Percentiles rank a stretch among this genome's conserved stretches.
phyloP scores from a whole-genome alignment of 352 stramenopile species.

The Globisporangium takayamanum region DNA sequence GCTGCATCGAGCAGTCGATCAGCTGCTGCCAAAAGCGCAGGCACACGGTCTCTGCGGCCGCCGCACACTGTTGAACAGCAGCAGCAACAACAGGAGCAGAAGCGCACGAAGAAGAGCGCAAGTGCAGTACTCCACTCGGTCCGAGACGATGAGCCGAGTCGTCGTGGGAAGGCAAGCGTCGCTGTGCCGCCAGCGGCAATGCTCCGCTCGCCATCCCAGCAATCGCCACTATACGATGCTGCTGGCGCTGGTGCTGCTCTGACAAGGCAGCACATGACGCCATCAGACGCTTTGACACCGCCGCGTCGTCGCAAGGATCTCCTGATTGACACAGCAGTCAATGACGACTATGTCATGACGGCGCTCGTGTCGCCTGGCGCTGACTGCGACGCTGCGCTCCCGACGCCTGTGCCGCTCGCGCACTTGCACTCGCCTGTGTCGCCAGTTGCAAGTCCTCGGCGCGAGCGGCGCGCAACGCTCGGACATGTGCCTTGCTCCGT shows the following conservation, averaged over 20 bases:
- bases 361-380: constrained; percentile 17
- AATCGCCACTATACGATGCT: not conserved
- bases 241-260: not conserved
- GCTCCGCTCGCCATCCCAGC: not conserved
- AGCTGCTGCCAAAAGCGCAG: not conserved
- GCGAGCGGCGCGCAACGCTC: constrained; percentile 2
- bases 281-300: no score
- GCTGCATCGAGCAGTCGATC: not conserved
- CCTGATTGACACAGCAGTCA: not conserved
- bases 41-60: constrained; percentile 7
- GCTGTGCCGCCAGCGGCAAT: not conserved
- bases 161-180: not conserved
- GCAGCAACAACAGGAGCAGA: constrained; percentile 4
- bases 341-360: constrained; percentile 10
- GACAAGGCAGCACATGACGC: no score
- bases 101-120: constrained; percentile 9
- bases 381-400: constrained; percentile 15
- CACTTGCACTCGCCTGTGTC: constrained; percentile 22
- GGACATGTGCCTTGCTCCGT: constrained; percentile 1
- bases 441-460: constrained; percentile 12
- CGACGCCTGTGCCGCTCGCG: constrained; percentile 13
- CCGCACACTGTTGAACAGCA: constrained; percentile 1
- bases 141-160: no score
- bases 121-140: no score
- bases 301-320: no score